Base-by-base conservation (phyloP, 345 rosid genomes). In the Salix exigua region DNA sequence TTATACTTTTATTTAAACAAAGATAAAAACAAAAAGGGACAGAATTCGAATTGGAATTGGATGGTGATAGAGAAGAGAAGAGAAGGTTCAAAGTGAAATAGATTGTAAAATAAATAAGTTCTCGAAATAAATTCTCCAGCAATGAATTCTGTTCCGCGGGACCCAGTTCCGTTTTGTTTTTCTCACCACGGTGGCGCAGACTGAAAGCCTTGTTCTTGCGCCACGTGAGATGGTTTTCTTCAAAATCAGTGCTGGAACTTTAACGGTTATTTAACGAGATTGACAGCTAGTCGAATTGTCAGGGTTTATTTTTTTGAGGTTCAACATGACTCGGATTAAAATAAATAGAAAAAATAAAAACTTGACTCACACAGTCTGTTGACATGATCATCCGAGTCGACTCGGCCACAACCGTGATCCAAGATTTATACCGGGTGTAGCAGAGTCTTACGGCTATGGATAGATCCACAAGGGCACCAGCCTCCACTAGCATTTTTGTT, bases 161-260 rank as follows among this genome's bases (percentile, higher is more conserved):
- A 28, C 71, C 77, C 71, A 48, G n/a, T 66, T 31, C 21, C 5
- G 19, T 33, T 19, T 46, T 14, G 37, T 35, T 46, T 16, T 14
- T 12, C 18, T 44, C 28, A 74, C 77, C 70, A 44, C 61, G 60
- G 61, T 73, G 70, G 61, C 77, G 63, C 33, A 46, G 51, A 14
- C 51, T 14, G 19, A 16, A 4, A 5, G 70, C 28, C 28, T 28
- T 28, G 33, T 18, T 25, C 28, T 48, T 13, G 1, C 16, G 77
- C 77, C 77, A 75, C 77, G 77, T 51, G 1, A n/a, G 64, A 48
- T 50, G 25, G 18, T 14, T 23, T 48, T 74, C 44, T 1, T 74
- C 17, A 31, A 21, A 18, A 31, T 44, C 10, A 35, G 62, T 13
- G 33, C 40, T 10, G 69, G 3, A 23, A n/a, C 72, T 42, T 73